Base-by-base conservation (phyloP, 2,329 filamentous ascomycete genomes). In the Cercospora janseana region DNA sequence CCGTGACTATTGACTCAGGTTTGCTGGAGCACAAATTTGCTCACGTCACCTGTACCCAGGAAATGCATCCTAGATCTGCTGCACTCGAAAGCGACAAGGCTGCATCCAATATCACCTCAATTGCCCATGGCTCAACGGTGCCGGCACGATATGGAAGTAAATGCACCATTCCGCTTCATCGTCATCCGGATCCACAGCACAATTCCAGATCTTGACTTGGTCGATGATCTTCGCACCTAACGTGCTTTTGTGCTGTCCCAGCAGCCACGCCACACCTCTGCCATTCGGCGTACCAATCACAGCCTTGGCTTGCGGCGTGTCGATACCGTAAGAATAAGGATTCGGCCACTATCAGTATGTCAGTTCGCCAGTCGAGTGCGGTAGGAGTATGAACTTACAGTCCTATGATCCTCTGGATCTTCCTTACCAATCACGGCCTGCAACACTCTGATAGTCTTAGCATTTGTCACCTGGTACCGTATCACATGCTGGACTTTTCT, bases 191-290 rank as follows among this genome's bases (percentile, higher is more conserved):
- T 24, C 28, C n/a, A n/a, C n/a, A n/a, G n/a, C n/a, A 9, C 46
- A 42, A 16, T 49, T 29, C 18, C 41, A 49, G 21, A 49, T 49
- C 18, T 49, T 32, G 6, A 49, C 27, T 16, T 24, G 24, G 13
- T 49, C 46, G n/a, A 49, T 42, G 12, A 28, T 42, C 46, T 49
- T 49, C 9, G 15, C 3, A 18, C 46, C 46, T 21, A 35, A 12
- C 7, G 24, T 16, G 9, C 10, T 10, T 21, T 46, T 44, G 28
- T 51, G 49, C 16, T 46, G 34, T 10, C 21, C 49, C 1, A 47
- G 16, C 9, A 52, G 28, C 42, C 43, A 52, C n/a, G 44, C 49
- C 18, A 52, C 26, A 2, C 49, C 49, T 16, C 31, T 35, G 8
- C 27, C 29, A 23, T 52, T 52, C 2, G 49, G 49, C 6, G 28